phyloP scores from a whole-genome alignment of 345 rosid species.

The Limnanthes douglasii region DNA sequence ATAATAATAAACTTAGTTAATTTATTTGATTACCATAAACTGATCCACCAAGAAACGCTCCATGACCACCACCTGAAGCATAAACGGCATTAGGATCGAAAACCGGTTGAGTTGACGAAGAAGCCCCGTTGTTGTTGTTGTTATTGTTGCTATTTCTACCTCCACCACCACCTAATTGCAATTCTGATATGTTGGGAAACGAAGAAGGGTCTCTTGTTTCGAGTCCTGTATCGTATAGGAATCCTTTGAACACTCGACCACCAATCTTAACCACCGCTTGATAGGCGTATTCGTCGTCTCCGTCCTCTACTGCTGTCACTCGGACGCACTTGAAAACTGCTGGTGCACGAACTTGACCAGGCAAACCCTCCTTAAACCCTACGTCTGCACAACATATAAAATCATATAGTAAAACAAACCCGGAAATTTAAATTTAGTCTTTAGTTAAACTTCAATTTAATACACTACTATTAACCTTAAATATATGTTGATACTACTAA shows the following conservation, averaged over 20 bases:
- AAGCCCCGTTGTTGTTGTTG: constrained; percentile 27
- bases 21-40: constrained; percentile 52
- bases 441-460: too few species aligned
- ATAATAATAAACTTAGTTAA: constrained; percentile 13
- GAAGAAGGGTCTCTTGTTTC: constrained; percentile 59
- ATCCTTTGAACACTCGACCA: constrained; percentile 85
- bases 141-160: constrained; percentile 14
- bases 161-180: constrained; percentile 64
- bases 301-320: constrained; percentile 87
- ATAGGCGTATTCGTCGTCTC: constrained; percentile 83
- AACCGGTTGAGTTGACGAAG: constrained; percentile 41
- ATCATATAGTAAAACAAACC: too few species aligned
- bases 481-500: too few species aligned
- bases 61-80: constrained; percentile 44
- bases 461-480: too few species aligned
- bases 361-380: constrained; percentile 44
- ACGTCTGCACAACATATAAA: constrained; percentile 43
- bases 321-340: constrained; percentile 94
- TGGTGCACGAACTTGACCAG: constrained; percentile 71
- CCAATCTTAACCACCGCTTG: constrained; percentile 86
- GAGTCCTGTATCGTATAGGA: constrained; percentile 76
- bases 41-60: constrained; percentile 23
- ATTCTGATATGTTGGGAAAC: constrained; percentile 66
- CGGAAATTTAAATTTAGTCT: too few species aligned
- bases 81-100: constrained; percentile 51